Base-by-base conservation (phyloP, 768 basidiomycete species). In the Hortiboletus campestris region DNA sequence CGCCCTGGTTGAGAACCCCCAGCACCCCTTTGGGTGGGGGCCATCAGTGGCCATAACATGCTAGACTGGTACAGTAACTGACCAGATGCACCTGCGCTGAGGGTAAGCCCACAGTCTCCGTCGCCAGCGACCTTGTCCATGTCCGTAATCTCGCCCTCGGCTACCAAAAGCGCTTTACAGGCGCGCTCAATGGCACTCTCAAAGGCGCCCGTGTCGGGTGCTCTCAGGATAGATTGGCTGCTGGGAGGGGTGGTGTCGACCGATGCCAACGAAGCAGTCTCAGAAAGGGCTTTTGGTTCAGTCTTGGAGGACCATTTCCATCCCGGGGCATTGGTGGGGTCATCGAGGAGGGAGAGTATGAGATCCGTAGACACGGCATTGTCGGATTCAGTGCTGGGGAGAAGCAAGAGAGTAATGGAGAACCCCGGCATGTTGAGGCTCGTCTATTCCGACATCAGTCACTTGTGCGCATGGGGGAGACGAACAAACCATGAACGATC, bases 121-220 rank as follows among this genome's bases (percentile, higher is more conserved):
- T 98, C 95, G 28, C 95, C 95, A 2, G 91, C 90, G 50, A 98
- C 87, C 54, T 82, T 86, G 69, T 99, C 96, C 84, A 92, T 89
- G 19, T 80, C 74, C 14, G 95, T 98, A 57, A 99, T 93, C 61
- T 94, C 93, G 2, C 89, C 84, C 69, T 98, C 95, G 9, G 88
- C 89, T 9, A 72, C 73, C 55, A 93, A 81, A 57, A 98, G 73
- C 2, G 83, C 84, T 19, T 81, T 67, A 58, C 86, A 87, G 1
- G 86, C 87, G 20, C 76, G 75, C 62, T 76, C 73, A 32, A 95
- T 72, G 17, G 80, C 80, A 3, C 65, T 66, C 41, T 78, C 72
- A 68, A 93, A 91, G 8, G 61, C 68, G n/a, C 67, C 59, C 4
- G 78, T 69, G 58, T 90, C 76, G 11, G 69, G 51, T n/a, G 76